Conservation (phyloP, 225 moss, liverwort and hornwort species). For the Pseudoscleropodium purum region DNA sequence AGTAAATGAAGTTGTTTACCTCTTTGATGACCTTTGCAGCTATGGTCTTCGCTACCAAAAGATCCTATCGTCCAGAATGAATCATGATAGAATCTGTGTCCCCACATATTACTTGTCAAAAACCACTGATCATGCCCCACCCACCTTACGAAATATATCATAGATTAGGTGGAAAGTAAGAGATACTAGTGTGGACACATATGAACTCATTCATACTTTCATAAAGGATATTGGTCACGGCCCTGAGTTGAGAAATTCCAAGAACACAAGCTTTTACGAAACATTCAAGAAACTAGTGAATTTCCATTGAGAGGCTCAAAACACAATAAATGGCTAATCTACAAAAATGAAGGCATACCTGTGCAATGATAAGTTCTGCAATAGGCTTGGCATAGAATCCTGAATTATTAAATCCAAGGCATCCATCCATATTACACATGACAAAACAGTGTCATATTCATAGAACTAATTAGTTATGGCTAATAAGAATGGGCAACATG, state of each 20-base stretch:
- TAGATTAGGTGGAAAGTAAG: background rate
- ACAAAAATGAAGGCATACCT: conserved; percentile 34
- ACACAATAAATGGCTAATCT: background rate
- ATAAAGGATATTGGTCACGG: conserved; percentile 64
- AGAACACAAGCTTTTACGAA: background rate
- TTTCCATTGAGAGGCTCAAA: background rate
- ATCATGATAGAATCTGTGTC: conserved; percentile 99
- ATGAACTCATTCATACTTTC: background rate
- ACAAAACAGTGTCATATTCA: background rate
- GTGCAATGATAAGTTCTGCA: conserved; percentile 92
- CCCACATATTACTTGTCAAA: conserved; percentile 78
- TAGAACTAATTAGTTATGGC: background rate
- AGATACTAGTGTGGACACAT: background rate
- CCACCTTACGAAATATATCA: background rate
- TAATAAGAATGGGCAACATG: background rate
- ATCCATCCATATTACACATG: conserved; percentile 82
- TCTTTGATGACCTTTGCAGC: conserved; percentile 86
- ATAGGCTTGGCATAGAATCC: conserved; percentile 96
- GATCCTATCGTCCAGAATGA: conserved; percentile 86
- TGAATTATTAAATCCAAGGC: conserved; percentile 94
- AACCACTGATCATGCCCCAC: background rate
- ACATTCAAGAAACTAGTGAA: background rate
- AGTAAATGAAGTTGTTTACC: conserved; percentile 26
- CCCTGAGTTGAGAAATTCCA: conserved; percentile 43
- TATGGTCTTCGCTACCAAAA: conserved; percentile 58